These are phyloP conservation scores for Deinandra increscens DNA, from an alignment of 129 eudicot genomes.

Conservation along the genomic window DNA sequence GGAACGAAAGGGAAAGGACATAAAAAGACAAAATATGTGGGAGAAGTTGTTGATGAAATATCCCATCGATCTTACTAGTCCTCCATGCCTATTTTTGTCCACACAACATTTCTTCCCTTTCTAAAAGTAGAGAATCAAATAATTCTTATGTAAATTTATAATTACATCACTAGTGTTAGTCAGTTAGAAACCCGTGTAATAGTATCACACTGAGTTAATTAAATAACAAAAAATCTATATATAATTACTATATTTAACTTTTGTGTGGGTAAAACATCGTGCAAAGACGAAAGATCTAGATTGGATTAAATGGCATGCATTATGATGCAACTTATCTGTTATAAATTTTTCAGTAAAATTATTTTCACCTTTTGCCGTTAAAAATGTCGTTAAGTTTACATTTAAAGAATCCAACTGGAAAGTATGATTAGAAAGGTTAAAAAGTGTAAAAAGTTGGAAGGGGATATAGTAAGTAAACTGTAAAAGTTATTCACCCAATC, in stretches of 20 bases:
- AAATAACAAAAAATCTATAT: too few species aligned
- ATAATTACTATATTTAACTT: too few species aligned
- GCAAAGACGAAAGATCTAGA: too few species aligned
- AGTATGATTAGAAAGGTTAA: conserved; percentile 18
- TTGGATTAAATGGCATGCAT: too few species aligned
- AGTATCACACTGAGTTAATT: too few species aligned
- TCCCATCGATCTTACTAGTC: conserved; percentile 39
- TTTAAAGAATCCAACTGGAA: background rate
- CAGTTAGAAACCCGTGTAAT: too few species aligned
- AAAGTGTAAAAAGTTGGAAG: conserved; percentile 10
- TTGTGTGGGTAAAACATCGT: too few species aligned
- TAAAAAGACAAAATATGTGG: conserved; percentile 33
- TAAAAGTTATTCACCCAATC: conserved; percentile 20
- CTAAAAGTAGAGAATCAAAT: conserved; percentile 15
- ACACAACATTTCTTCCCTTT: conserved; percentile 32
- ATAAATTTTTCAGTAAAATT: too few species aligned
- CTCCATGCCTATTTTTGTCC: conserved; percentile 30
- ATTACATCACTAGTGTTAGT: too few species aligned
- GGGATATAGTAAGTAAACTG: conserved; percentile 16
- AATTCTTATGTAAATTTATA: background rate
- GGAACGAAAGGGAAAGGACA: conserved; percentile 19
- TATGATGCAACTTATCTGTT: too few species aligned
- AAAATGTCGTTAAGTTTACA: too few species aligned
- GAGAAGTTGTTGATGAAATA: conserved; percentile 36
- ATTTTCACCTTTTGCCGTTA: too few species aligned